Base-by-base conservation (phyloP, 2,329 filamentous ascomycete species). In the Monilinia polystroma region DNA sequence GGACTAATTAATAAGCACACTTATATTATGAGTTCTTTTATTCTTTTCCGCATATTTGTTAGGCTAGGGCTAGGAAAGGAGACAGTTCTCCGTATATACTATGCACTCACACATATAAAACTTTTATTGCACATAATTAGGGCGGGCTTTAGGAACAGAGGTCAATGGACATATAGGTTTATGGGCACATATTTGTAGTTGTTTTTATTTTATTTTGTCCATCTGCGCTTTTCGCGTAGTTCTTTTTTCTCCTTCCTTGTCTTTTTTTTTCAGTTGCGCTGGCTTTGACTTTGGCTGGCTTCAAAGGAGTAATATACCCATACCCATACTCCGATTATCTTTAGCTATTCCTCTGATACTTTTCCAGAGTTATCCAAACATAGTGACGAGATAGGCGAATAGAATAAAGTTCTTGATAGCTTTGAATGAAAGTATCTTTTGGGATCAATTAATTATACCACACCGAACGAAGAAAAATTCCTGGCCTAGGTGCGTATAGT, bases 241-340 rank as follows among this genome's bases (percentile, higher is more conserved):
- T 62, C 18, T 12, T 32, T 38, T 62, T 23, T 51, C 32, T 35
- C 26, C 32, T 11, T 18, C 11, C 12, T 45, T 49, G 8, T 49
- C 26, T 12, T 35, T 38, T 12, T 35, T 38, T 38, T 20, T 59
- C 23, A 23, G 35, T 35, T 32, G 5, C 32, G 35, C 47, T 55
- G 8, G 32, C 52, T 20, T 55, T 38, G 20, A 26, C 53, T 55
- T 55, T 16, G n/a, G 16, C 58, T 60, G 45, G 58, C 58, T 38
- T 60, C 23, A 45, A 51, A 60, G 58, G 58, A 60, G 58, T 60
- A 60, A 29, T 60, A 60, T 60, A 60, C 58, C 58, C 58, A 60
- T 60, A 60, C 58, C 58, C 45, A 60, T 35, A 60, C 58, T 60
- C 58, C 43, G 29, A 60, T 49, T 49, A 49, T 43, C 49, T 49